phyloP scores from a whole-genome alignment of 495 filamentous ascomycete genomes.

The Terfezia claveryi region DNA sequence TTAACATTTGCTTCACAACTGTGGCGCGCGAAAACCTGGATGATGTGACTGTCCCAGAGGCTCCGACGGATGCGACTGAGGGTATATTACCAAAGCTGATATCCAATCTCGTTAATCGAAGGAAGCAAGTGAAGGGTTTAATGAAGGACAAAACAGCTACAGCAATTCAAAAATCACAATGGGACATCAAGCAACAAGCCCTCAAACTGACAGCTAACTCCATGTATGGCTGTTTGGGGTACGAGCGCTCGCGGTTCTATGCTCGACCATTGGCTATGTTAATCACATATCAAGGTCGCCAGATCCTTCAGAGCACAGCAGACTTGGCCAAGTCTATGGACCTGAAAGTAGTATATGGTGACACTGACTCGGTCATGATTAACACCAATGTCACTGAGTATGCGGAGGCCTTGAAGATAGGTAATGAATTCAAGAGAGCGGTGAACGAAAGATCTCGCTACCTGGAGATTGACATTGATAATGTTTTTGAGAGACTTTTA shows the following conservation, averaged over 20 bases:
- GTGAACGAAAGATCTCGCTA: slow-evolving; percentile 81
- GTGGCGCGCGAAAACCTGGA: slow-evolving; percentile 55
- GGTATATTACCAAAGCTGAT: slow-evolving; percentile 82
- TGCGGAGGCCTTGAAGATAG: slow-evolving; percentile 28
- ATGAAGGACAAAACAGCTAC: slow-evolving; percentile 90
- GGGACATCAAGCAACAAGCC: slow-evolving; percentile 94
- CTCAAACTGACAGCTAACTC: slow-evolving; percentile 96
- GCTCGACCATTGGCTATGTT: slow-evolving; percentile 85
- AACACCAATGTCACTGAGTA: slow-evolving; percentile 93
- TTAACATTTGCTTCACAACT: slow-evolving; percentile 97
- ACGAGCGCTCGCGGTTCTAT: slow-evolving; percentile 89
- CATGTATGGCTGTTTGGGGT: slow-evolving; percentile 97
- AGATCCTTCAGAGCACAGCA: slow-evolving; percentile 88
- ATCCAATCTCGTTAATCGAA: slow-evolving; percentile 64
- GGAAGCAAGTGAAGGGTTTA: slow-evolving; percentile 73
- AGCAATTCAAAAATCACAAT: slow-evolving; percentile 42
- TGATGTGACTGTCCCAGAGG: slow-evolving; percentile 56
- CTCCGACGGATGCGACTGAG: slow-evolving; percentile 43
- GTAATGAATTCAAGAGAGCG: slow-evolving; percentile 48
- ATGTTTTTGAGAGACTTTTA: slow-evolving; percentile 79
- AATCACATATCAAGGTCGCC: slow-evolving; percentile 90
- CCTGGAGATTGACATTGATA: slow-evolving; percentile 94
- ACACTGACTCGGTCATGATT: slow-evolving; percentile 99
- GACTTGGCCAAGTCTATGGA: slow-evolving; percentile 74
- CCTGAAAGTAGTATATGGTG: slow-evolving; percentile 88